Evolutionary conservation across 2,329 filamentous ascomycete species (phyloP).

Genomic region (Ophiostoma triangulosporum): DNA sequence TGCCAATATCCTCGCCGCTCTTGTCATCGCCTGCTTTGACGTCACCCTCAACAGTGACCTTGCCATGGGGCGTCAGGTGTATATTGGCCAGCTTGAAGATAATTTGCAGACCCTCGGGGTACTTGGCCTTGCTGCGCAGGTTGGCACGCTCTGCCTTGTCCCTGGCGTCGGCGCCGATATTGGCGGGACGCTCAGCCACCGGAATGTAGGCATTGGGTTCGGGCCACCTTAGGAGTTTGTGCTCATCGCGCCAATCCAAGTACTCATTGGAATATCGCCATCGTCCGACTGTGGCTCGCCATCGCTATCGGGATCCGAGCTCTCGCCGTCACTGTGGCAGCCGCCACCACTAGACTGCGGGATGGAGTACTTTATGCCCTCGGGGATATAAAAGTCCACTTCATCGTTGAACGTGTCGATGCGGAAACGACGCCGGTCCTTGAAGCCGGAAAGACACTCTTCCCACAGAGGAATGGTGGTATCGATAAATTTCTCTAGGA

Average conservation of each 20-base stretch:
- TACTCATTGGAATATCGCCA: conserved; percentile 6
- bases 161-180: neutral
- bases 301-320: conserved; percentile 2
- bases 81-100: conserved; percentile 50
- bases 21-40: neutral
- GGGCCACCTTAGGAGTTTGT: conserved; percentile 7
- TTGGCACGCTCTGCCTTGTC: neutral
- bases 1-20: conserved; percentile 28
- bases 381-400: conserved; percentile 8
- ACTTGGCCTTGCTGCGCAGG: neutral
- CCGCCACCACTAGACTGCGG: neutral
- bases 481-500: conserved; percentile 24
- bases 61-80: conserved; percentile 37
- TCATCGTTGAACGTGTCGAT: conserved; percentile 4
- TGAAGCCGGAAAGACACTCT: conserved; percentile 7
- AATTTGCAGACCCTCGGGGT: conserved; percentile 35
- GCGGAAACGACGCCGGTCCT: conserved; percentile 6
- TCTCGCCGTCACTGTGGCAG: conserved; percentile 1
- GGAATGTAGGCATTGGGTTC: conserved; percentile 8
- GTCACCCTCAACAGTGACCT: neutral
- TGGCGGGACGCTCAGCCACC: neutral
- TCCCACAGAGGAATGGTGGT: conserved; percentile 29
- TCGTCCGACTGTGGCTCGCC: conserved; percentile 1
- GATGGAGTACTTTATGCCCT: conserved; percentile 3
- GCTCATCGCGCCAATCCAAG: neutral